These are phyloP conservation scores for Rusavskia elegans DNA, from an alignment of 495 filamentous ascomycete species.

Conservation along the genomic window DNA sequence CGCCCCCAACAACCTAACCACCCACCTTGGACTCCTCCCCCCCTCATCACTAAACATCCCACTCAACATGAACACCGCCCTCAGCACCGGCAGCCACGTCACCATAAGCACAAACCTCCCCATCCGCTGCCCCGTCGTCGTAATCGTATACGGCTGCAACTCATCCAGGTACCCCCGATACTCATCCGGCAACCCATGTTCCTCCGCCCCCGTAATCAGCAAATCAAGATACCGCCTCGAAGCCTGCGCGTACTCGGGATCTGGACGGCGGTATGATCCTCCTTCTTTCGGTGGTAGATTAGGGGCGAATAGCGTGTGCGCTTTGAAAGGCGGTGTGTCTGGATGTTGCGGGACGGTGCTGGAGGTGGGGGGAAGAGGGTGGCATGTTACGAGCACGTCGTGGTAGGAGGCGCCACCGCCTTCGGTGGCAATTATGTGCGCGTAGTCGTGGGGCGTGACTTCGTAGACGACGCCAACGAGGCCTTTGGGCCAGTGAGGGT, in stretches of 20 bases:
- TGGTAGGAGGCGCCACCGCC: conserved; percentile 70
- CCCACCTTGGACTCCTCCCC: conserved; percentile 53
- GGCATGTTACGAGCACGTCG: conserved; percentile 65
- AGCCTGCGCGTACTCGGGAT: conserved; percentile 59
- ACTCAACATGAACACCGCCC: conserved; percentile 29
- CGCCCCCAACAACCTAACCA: conserved; percentile 27
- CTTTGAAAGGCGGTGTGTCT: conserved; percentile 27
- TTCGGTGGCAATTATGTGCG: conserved; percentile 76
- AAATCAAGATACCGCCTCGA: conserved; percentile 69
- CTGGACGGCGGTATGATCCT: conserved; percentile 33
- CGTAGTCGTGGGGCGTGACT: conserved; percentile 65
- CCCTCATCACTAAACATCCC: conserved; percentile 39
- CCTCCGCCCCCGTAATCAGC: conserved; percentile 55
- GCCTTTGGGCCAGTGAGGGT: conserved; percentile 52
- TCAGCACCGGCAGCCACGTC: conserved; percentile 44
- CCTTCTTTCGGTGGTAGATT: conserved; percentile 13
- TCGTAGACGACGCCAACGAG: conserved; percentile 92
- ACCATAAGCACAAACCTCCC: conserved; percentile 44
- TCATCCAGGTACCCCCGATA: conserved; percentile 54
- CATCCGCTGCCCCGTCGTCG: conserved; percentile 44
- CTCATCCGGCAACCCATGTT: conserved; percentile 58
- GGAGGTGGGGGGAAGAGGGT: conserved; percentile 36
- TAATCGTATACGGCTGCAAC: conserved; percentile 53
- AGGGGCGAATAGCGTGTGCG: conserved; percentile 46
- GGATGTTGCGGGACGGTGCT: conserved; percentile 26